Evolutionary conservation across 2,329 filamentous ascomycete species (phyloP), one percentile per base, ranked within the genome.

Genomic region (Colletotrichum sp.): DNA sequence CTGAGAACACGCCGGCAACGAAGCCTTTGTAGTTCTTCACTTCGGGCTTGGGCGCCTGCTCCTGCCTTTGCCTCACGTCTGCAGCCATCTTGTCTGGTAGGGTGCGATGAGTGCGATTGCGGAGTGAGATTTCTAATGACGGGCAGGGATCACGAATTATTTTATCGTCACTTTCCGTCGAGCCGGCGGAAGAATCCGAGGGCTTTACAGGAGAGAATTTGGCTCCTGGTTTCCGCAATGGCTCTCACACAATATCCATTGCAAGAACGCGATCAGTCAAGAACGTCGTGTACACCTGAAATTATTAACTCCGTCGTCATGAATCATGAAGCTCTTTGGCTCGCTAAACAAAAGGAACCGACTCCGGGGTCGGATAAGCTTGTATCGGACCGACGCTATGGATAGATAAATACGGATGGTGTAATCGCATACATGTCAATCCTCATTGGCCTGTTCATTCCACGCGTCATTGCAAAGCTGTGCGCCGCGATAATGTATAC

Each of bases 1-100:
- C 97, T 49, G 95, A 98, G 83, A 98, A 98, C 8, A 98, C 92
- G n/a, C 97, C 97, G 1, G 95, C 97, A 32, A 98, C 95, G 83
- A 99, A 99, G n/a, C 96, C 97, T 81, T 95, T 96, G 88, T 98
- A 99, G 83, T 95, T 93, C 79, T 88, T 90, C 80, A 77, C 75
- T 26, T 78, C 80, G 68, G 80, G 78, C 72, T 80, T 81, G 82
- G 85, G 83, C 83, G 86, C 85, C 57, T 76, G 71, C 63, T 32
- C 68, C 60, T 68, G 83, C 82, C 86, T 85, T 59, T 77, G 71
- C 70, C 55, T 74, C 60, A 71, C 60, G n/a, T 77, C 77, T 24
- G 68, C 69, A 26, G 70, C 69, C 76, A 78, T 78, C 21, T 39
- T 70, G 66, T 64, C 39, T 55, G 68, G 49, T 8, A 36, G 59